Base-by-base conservation (phyloP, 225 moss, liverwort and hornwort genomes). In the Bryoerythrophyllum caledonicum region DNA sequence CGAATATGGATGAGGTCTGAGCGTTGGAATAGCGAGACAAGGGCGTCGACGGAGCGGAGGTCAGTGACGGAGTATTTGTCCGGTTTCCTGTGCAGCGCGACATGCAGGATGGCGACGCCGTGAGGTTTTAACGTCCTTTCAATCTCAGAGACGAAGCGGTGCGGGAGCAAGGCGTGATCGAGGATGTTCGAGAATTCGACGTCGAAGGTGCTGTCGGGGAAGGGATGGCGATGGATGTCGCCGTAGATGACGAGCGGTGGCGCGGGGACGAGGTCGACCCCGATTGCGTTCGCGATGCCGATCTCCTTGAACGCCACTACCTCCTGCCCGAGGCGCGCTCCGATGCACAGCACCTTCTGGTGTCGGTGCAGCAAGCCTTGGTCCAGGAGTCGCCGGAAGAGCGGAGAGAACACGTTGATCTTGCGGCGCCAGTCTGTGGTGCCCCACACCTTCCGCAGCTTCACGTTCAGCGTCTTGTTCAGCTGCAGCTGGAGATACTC, bases 281-380 rank as follows among this genome's bases (percentile, higher is more conserved):
- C 85, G 23, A 78, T 67, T 7, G 63, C 61, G 54, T 81, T 80
- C 2, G 61, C n/a, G 66, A 88, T 66, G 6, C 88, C 85, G 21
- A 85, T 69, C 75, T 85, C 88, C 55, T 82, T 88, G 26, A 85
- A 78, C 9, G 88, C 88, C 34, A 81, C 41, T 4, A 88, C 85
- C 80, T 88, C 88, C 30, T 88, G 88, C 20, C 85, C 88, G 73
- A 88, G 80, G 25, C 85, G 85, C 62, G 88, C 88, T 43, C 88
- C 85, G 2, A 88, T 76, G 63, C 88, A 88, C 76, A 88, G 8
- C 38, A 78, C 82, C 54, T 82, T 83, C 16, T 88, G 73, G n/a
- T 52, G 44, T 59, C 23, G 82, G 28, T 73, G 23, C 8, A 88
- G n/a, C 75, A 88, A 76, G 5, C 73, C 80, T 27, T 73, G 80